Evolutionary conservation across 163 green algal genomes (phyloP), one percentile per base, ranked within the genome.

Genomic region (Scenedesmus sp.): DNA sequence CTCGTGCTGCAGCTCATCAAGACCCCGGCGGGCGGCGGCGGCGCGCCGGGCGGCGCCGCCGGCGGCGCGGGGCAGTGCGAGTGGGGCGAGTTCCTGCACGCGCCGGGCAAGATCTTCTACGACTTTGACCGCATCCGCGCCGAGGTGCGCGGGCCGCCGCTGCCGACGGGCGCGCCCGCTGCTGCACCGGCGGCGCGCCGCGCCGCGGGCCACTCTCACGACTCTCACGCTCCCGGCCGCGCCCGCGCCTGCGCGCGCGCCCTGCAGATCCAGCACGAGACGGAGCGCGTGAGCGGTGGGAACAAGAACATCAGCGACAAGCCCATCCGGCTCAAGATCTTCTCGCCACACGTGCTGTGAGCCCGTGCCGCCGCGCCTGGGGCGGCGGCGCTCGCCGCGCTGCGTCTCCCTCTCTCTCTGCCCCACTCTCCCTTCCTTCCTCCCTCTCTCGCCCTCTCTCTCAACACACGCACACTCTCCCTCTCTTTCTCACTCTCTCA

Each of bases 11-110:
- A 99, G 81, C 89, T 99, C 39, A 88, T 98, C 34, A 93, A 94
- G 58, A 81, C 29, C 1, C 73, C 51, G 20, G 15, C 60, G 54
- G 58, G 44, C 64, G 13, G 22, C 26, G 54, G 44, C 58, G 63
- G 54, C 28, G 63, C 26, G 7, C 7, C 51, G 39, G n/a, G n/a
- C n/a, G n/a, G n/a, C n/a, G n/a, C n/a, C n/a, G 6, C 5, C 57
- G 57, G 29, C 18, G 50, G 50, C 50, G 50, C 20, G 9, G 45
- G 13, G 45, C 45, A n/a, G n/a, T 26, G 31, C 20, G 96, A 99
- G 73, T 99, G 91, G 88, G 96, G 92, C 26, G 95, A 99, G 88
- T 99, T 99, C 82, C 87, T 98, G 65, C 96, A 98, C 69, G 53
- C 77, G 0, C 91, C 89, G 22, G 93, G 93, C 31, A 94, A 95